A percentile compares a stretch with the other conserved stretches of the same genome.
These are phyloP conservation scores for Phytophthora tentaculata DNA, from an alignment of 352 stramenopile genomes.

Conservation along the genomic window DNA sequence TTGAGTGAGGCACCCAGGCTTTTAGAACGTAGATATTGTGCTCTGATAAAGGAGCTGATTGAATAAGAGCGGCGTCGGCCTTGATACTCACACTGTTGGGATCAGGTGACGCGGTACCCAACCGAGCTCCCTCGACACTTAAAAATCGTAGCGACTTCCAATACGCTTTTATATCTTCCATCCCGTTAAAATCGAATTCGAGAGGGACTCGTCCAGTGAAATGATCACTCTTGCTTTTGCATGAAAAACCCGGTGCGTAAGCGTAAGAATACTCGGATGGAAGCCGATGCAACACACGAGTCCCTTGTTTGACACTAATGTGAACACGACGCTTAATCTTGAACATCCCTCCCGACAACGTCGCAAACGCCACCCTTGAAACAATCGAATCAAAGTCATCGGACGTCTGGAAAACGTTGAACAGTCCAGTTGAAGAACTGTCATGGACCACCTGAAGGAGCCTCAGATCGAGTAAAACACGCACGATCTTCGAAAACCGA, in stretches of 20 bases:
- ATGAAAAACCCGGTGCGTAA: slow-evolving; percentile 66
- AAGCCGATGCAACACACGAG: slow-evolving; percentile 56
- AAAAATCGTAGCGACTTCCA: slow-evolving; percentile 81
- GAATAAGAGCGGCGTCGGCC: slow-evolving; percentile 61
- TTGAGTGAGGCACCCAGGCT: slow-evolving; percentile 68
- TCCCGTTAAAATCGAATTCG: slow-evolving; percentile 48
- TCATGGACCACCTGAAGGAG: slow-evolving; percentile 65
- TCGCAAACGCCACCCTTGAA: slow-evolving; percentile 78
- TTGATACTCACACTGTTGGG: slow-evolving; percentile 54
- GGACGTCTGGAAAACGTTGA: slow-evolving; percentile 61
- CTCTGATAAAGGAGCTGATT: slow-evolving; percentile 59
- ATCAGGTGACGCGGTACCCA: slow-evolving; percentile 48
- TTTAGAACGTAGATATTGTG: slow-evolving; percentile 75
- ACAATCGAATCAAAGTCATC: slow-evolving; percentile 80
- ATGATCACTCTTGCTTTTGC: slow-evolving; percentile 57
- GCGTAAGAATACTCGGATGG: slow-evolving; percentile 66
- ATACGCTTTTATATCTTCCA: slow-evolving; percentile 62
- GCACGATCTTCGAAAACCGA: slow-evolving; percentile 72
- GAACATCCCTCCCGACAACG: slow-evolving; percentile 72
- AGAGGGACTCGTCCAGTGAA: slow-evolving; percentile 64
- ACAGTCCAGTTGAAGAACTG: slow-evolving; percentile 60
- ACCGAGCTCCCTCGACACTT: slow-evolving; percentile 63
- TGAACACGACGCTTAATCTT: slow-evolving; percentile 50
- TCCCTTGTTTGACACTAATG: slow-evolving; percentile 65
- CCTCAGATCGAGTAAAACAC: slow-evolving; percentile 72